Conservation (phyloP, 352 stramenopile genomes). For the Phytophthora ramorum region DNA sequence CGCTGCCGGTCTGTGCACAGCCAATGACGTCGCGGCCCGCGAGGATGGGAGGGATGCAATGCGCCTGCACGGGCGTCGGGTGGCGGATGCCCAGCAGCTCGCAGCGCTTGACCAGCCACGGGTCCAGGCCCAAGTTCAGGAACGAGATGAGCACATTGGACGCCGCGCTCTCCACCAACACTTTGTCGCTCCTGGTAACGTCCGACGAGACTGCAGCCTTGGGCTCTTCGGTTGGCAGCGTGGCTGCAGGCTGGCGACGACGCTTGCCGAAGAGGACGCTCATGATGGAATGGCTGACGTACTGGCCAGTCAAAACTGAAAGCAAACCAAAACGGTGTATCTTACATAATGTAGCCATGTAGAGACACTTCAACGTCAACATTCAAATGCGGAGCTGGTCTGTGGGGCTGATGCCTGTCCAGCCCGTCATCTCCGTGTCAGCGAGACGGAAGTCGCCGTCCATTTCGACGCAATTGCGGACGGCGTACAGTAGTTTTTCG, state of each 20-base stretch:
- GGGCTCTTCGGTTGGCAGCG: not conserved
- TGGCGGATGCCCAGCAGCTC: slow-evolving; percentile 85
- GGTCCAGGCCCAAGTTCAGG: slow-evolving; percentile 82
- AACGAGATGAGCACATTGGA: slow-evolving; percentile 79
- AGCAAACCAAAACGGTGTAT: not conserved
- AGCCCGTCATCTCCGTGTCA: slow-evolving; percentile 84
- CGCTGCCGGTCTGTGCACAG: slow-evolving; percentile 94
- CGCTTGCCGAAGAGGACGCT: slow-evolving; percentile 85
- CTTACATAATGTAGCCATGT: slow-evolving; percentile 2
- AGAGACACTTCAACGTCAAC: not conserved
- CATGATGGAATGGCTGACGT: slow-evolving; percentile 38
- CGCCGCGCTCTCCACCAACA: slow-evolving; percentile 43
- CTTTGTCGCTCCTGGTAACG: slow-evolving; percentile 42
- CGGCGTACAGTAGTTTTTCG: slow-evolving; percentile 77
- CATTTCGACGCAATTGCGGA: slow-evolving; percentile 91
- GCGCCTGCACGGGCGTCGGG: slow-evolving; percentile 90
- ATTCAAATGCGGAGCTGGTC: slow-evolving; percentile 67
- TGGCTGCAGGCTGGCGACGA: slow-evolving; percentile 37
- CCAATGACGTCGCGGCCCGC: slow-evolving; percentile 92
- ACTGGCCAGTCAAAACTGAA: not conserved
- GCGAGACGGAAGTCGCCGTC: slow-evolving; percentile 88
- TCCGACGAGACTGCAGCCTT: not conserved
- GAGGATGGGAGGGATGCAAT: slow-evolving; percentile 93
- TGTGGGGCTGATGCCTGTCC: slow-evolving; percentile 67
- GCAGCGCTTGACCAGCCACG: slow-evolving; percentile 90